phyloP scores from a whole-genome alignment of 805 yeast species.

The Teunomyces barrocoloradensis region DNA sequence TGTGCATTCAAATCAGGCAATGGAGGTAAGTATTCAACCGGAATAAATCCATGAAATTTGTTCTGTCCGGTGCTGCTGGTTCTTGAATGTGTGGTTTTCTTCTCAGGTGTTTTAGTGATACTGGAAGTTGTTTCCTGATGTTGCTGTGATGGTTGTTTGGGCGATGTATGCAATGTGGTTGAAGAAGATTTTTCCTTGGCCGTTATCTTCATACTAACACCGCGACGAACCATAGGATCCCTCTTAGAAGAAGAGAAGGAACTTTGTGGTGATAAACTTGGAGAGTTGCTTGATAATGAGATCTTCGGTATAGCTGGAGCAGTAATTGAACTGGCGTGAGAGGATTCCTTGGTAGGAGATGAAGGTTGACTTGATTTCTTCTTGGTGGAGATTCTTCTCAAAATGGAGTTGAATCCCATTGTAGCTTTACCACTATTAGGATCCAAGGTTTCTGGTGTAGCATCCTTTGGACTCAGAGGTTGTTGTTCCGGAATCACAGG shows the following conservation, averaged over 20 bases:
- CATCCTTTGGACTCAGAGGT: conserved; percentile 23
- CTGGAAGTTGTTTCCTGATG: background rate
- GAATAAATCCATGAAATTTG: conserved; percentile 39
- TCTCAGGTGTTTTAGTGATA: background rate
- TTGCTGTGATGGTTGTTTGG: conserved; percentile 6
- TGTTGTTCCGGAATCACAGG: conserved; percentile 26
- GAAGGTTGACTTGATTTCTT: conserved; percentile 15
- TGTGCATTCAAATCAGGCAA: conserved; percentile 38
- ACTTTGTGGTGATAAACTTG: conserved; percentile 13
- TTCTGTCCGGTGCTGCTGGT: conserved; percentile 8
- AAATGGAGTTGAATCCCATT: conserved; percentile 33
- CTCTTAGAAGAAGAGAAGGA: conserved; percentile 14
- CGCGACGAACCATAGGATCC: conserved; percentile 55
- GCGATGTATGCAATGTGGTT: conserved; percentile 15
- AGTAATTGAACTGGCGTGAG: conserved; percentile 7
- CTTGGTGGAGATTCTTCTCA: conserved; percentile 37
- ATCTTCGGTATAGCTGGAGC: conserved; percentile 14
- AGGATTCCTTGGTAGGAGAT: conserved; percentile 11
- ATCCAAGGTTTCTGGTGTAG: conserved; percentile 30
- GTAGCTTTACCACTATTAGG: conserved; percentile 25
- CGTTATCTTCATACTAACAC: conserved; percentile 60
- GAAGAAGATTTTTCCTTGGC: conserved; percentile 46
- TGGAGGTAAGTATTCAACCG: conserved; percentile 45
- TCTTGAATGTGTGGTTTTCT: conserved; percentile 7
- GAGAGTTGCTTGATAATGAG: conserved; percentile 8